A percentile compares a stretch with the other conserved stretches of the same genome.
phyloP scores from a whole-genome alignment of 176 grass and related monocot genomes.

The Phoenix roebelenii region DNA sequence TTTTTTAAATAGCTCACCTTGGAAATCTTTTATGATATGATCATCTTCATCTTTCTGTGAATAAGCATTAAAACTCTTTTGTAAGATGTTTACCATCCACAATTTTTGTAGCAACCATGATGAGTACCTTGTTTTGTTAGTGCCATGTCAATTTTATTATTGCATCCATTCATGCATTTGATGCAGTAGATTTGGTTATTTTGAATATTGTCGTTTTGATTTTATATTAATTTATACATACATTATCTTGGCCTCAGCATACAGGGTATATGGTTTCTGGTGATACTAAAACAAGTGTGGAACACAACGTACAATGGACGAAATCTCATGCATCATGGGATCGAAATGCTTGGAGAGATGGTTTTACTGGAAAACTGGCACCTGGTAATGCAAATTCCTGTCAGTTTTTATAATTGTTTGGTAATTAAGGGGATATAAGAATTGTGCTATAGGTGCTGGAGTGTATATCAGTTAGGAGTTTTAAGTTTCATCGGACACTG shows the following conservation, averaged over 20 bases:
- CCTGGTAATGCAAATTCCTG: constrained; percentile 31
- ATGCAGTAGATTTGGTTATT: background rate
- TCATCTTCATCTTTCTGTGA: no score
- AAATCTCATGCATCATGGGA: constrained; percentile 31
- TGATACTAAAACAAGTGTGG: constrained; percentile 29
- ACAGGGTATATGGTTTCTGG: constrained; percentile 25
- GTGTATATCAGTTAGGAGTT: background rate
- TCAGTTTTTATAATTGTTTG: constrained; percentile 11
- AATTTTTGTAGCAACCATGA: no score
- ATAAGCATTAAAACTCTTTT: no score
- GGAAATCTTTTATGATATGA: no score
- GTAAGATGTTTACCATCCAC: no score
- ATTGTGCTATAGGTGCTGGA: background rate
- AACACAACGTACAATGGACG: constrained; percentile 32
- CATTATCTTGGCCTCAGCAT: constrained; percentile 28
- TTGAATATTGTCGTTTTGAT: background rate
- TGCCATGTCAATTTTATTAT: no score
- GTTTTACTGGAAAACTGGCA: constrained; percentile 21
- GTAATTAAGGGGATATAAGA: background rate
- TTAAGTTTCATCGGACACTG: background rate
- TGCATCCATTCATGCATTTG: background rate
- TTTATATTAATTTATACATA: background rate
- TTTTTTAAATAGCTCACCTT: no score
- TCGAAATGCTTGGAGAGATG: constrained; percentile 31
- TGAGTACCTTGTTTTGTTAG: no score